Base-by-base conservation (phyloP, 306 rosid genomes). In the Lathyrus aphaca region DNA sequence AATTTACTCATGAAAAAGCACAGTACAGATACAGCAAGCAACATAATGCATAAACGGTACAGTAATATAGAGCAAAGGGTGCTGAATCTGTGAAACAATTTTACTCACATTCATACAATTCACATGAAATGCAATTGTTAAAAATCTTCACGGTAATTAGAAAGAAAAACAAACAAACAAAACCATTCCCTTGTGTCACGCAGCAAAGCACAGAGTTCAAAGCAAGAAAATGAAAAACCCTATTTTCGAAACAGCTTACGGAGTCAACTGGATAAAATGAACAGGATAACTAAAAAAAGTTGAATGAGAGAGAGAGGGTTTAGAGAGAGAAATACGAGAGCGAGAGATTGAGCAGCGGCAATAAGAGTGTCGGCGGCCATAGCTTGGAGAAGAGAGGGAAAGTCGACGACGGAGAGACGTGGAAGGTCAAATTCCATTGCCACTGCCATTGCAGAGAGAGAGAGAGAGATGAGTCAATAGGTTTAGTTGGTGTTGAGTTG, bases 341-440 rank as follows among this genome's bases (percentile, higher is more conserved):
- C 65, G 67, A 84, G 37, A n/a, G 89, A 80, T 40, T 86, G 82
- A 11, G 78, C 68, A 25, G 88, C 80, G 50, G 80, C 68, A 27
- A 84, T 62, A 69, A 82, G 62, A 39, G 84, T 75, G 78, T 85
- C 81, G 59, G 78, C 82, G 25, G 66, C 64, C 25, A 82, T 3
- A 16, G 79, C 79, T n/a, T 75, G 72, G 64, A 84, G 64, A 5
- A 78, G 82, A 64, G 85, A 78, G 77, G 79, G 74, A 3, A 68
- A 12, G 79, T 80, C 72, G 64, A 66, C 53, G 71, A 56, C 50
- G 68, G 71, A 60, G 69, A 71, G 50, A 10, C 30, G 19, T 32
- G 68, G 81, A 72, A 79, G 67, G 81, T 79, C 82, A 82, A 74
- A 74, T 79, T 80, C 90, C 88, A 29, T 55, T 32, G 25, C 27